These are phyloP conservation scores for Protomyces lactucae-debilis DNA, from an alignment of 1,139 yeast species.

Conservation along the genomic window DNA sequence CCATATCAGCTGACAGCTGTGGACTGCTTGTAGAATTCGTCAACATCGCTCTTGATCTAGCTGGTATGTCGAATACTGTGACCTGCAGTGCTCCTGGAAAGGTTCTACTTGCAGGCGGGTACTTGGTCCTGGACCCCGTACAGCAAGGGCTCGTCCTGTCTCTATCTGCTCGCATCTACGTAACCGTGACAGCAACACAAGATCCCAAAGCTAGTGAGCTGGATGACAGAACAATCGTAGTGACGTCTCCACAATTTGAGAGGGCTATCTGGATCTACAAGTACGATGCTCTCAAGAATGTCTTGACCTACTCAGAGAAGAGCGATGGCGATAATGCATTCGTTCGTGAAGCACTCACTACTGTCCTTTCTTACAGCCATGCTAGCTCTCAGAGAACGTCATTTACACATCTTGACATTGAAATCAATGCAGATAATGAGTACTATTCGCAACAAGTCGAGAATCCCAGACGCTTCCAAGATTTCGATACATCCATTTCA, in stretches of 20 bases:
- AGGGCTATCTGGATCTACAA: slow-evolving; percentile 56
- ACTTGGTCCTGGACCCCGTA: slow-evolving; percentile 72
- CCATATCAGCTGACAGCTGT: too few relatives aligned
- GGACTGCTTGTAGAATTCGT: too few relatives aligned
- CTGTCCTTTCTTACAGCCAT: slow-evolving; percentile 49
- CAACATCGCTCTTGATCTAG: too few relatives aligned
- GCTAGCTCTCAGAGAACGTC: slow-evolving; percentile 5
- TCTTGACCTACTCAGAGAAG: slow-evolving; percentile 31
- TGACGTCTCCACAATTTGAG: slow-evolving; percentile 74
- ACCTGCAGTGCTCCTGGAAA: slow-evolving; percentile 81
- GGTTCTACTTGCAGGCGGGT: slow-evolving; percentile 91
- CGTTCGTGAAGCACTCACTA: slow-evolving; percentile 28
- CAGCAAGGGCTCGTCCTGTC: slow-evolving; percentile 82
- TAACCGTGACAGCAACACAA: slow-evolving; percentile 40
- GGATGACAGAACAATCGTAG: slow-evolving; percentile 39
- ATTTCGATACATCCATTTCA: slow-evolving; percentile 56
- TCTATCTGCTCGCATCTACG: slow-evolving; percentile 84
- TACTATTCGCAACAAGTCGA: slow-evolving; percentile 56
- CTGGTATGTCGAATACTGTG: not conserved
- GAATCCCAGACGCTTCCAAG: slow-evolving; percentile 47
- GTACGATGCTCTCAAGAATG: not conserved
- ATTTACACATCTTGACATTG: slow-evolving; percentile 45
- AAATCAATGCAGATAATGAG: slow-evolving; percentile 78
- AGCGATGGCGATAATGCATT: slow-evolving; percentile 38
- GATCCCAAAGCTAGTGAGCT: slow-evolving; percentile 19